Base-by-base conservation (phyloP, 208 protist genomes). In the Acanthamoeba healyi region DNA sequence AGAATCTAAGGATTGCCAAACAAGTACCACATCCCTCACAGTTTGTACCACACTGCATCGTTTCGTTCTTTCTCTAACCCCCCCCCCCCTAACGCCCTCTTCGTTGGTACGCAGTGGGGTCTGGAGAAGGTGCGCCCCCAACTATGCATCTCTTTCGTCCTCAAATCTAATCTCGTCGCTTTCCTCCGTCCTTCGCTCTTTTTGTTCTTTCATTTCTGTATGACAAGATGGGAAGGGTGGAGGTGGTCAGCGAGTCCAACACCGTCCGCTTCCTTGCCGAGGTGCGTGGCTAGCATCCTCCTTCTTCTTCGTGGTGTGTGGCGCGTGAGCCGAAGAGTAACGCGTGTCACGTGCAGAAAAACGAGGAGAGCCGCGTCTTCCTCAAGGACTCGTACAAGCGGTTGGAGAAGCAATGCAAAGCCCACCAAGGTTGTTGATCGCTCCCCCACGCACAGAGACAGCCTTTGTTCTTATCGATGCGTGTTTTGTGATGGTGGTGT, bases 361-460 rank as follows among this genome's bases (percentile, higher is more conserved):
- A 54, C 36, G 74, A 84, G 74, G 74, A 84, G 12, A 84, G 42
- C 44, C 15, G 44, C 17, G 29, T 24, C 74, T 84, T 84, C 36
- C 42, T 84, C 26, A 84, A 34, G 42, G 74, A 84, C 10, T 46
- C 74, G 26, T 56, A 84, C 42, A 84, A 84, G 74, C 38, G 74
- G 42, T 26, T 84, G 44, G 74, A 84, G 74, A 84, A 84, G 74
- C 42, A 84, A 36, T 84, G 74, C 74, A 84, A 84, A 42, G 74
- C 74, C 74, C 51, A 24, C 44, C 74, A 84, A 84, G 74, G 74
- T 84, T 10, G n/a, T n/a, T n/a, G n/a, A n/a, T n/a, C n/a, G n/a
- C n/a, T n/a, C n/a, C n/a, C n/a, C n/a, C n/a, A n/a, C n/a, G n/a
- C n/a, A n/a, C n/a, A n/a, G n/a, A n/a, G n/a, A n/a, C n/a, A n/a